Evolutionary conservation across 73 alveolate genomes (phyloP).

Genomic region (Paramecium caudatum): DNA sequence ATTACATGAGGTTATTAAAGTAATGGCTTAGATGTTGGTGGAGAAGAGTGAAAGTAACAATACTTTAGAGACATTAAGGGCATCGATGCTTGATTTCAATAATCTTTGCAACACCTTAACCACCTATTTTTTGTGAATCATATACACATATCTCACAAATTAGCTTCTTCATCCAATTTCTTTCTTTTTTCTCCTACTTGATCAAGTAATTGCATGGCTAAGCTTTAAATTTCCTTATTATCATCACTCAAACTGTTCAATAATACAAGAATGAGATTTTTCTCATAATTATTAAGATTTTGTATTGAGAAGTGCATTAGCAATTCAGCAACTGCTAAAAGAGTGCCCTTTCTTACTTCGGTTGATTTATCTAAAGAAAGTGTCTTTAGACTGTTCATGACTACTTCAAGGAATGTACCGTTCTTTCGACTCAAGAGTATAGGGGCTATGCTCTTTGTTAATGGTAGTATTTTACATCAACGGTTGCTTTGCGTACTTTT

Average conservation of each 20-base stretch:
- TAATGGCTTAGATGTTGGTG: conserved; percentile 51
- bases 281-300: conserved; percentile 82
- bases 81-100: conserved; percentile 35
- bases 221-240: conserved; percentile 79
- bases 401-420: conserved; percentile 82
- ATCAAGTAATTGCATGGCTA: conserved; percentile 79
- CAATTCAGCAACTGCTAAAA: conserved; percentile 78
- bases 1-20: conserved; percentile 56
- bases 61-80: not conserved
- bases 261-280: conserved; percentile 77
- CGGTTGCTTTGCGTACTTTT: conserved; percentile 82
- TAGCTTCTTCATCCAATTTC: conserved; percentile 77
- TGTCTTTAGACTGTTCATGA: conserved; percentile 74
- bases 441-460: conserved; percentile 73
- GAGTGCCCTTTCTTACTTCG: conserved; percentile 83
- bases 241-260: conserved; percentile 88
- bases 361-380: conserved; percentile 85
- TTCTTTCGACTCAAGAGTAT: conserved; percentile 81
- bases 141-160: conserved; percentile 38
- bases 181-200: conserved; percentile 83
- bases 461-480: conserved; percentile 7
- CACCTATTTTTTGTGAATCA: conserved; percentile 48
- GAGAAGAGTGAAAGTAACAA: conserved; percentile 24
- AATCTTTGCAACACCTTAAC: conserved; percentile 50
- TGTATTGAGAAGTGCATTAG: conserved; percentile 81